Evolutionary conservation across 2,329 filamentous ascomycete species (phyloP), one percentile per base, ranked within the genome.

Genomic region (Pseudopithomyces maydicus): DNA sequence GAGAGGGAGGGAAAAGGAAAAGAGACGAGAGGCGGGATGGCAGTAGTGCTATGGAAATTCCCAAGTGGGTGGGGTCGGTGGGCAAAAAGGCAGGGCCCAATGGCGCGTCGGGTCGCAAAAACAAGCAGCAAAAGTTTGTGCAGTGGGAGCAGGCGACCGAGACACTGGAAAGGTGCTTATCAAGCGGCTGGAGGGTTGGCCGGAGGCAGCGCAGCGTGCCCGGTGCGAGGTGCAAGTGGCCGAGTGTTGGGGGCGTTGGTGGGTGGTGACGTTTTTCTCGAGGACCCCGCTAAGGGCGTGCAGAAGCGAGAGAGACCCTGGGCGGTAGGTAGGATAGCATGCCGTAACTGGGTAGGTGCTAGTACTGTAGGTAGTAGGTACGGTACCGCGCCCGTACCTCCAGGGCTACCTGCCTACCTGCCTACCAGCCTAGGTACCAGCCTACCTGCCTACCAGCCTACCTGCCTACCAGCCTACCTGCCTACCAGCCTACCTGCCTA

Each of bases 51-150:
- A 33, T 42, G 48, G 38, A 51, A 51, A 29, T 51, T 42, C 48
- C 20, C 26, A 43, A 43, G 48, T 51, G 48, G 48, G 38, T 36
- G 41, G 8, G 12, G 48, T 51, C 36, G 48, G 48, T 38, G 20
- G 19, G 26, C 45, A 29, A 29, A 29, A 29, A 29, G 26, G 26
- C 26, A 29, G 8, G 26, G 26, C 26, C 26, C 26, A 29, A 29
- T 29, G 8, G 8, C 26, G 26, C 26, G 26, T 29, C 26, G 26
- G 26, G 26, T 29, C 26, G 26, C 26, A 5, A 29, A 29, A 5
- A 4, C 8, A 8, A 8, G 26, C 26, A 8, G 26, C 26, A 29
- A n/a, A 11, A 11, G 35, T 14, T 36, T 36, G 3, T n/a, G 15
- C 12, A 36, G 15, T 14, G 15, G 12, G 15, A 11, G 15, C 35